phyloP scores from a whole-genome alignment of 1,284 basidiomycete species.

The Sphaerobolus stellatus region DNA sequence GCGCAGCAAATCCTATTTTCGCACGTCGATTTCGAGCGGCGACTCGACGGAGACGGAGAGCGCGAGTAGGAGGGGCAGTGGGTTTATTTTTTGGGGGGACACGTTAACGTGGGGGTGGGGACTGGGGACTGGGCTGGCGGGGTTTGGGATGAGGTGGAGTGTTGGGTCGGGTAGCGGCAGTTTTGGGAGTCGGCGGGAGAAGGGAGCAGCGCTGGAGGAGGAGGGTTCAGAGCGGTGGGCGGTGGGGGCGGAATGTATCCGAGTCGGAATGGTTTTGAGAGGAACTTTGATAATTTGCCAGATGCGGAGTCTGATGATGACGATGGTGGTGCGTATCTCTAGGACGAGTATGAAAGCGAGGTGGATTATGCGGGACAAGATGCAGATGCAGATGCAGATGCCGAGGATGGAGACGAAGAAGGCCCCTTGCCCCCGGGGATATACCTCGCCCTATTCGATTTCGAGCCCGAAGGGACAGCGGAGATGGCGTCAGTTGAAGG shows the following conservation, averaged over 20 bases:
- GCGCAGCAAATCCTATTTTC: constrained; percentile 37
- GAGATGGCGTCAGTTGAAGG: constrained; percentile 76
- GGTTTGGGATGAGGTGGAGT: constrained; percentile 22
- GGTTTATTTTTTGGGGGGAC: constrained; percentile 34
- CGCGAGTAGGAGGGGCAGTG: neutral
- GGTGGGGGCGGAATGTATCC: no score
- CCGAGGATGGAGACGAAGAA: constrained; percentile 19
- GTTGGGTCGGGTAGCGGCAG: constrained; percentile 15
- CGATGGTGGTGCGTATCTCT: no score
- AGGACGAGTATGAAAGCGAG: no score
- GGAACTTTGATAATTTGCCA: no score
- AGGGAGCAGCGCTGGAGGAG: no score
- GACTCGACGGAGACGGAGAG: no score
- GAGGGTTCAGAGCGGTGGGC: no score
- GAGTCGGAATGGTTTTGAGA: no score
- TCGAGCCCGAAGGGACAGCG: constrained; percentile 69
- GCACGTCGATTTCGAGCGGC: constrained; percentile 29
- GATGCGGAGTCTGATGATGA: no score
- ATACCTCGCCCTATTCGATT: constrained; percentile 70
- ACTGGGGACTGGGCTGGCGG: constrained; percentile 19
- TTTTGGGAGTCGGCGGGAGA: no score
- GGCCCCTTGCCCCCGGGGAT: constrained; percentile 55
- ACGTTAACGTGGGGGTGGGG: constrained; percentile 40
- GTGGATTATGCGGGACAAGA: no score
- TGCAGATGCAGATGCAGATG: constrained; percentile 31